Percentiles rank a stretch among this genome's conserved stretches.
Conservation (phyloP, 2,329 filamentous ascomycete species). For the Diaporthe ampelina region DNA sequence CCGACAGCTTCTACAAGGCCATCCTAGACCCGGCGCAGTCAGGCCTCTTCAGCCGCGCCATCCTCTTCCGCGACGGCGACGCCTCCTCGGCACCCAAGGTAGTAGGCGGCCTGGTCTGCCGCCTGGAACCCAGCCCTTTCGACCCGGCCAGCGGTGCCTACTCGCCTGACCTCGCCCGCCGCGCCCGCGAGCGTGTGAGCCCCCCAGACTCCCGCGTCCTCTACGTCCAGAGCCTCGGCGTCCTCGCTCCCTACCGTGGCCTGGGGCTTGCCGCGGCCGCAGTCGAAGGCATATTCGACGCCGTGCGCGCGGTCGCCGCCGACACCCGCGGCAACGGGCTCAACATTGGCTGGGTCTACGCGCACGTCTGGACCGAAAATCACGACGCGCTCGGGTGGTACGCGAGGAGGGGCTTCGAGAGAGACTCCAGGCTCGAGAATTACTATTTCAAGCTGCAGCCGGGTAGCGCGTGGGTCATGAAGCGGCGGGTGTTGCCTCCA, state of each 20-base stretch:
- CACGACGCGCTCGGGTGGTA: slow-evolving; percentile 76
- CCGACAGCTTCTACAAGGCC: slow-evolving; percentile 73
- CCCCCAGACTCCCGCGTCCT: slow-evolving; percentile 59
- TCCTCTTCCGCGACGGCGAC: slow-evolving; percentile 66
- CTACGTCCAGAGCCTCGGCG: slow-evolving; percentile 75
- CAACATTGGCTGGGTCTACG: slow-evolving; percentile 56
- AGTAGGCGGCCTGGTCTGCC: slow-evolving; percentile 73
- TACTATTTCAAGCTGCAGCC: slow-evolving; percentile 76
- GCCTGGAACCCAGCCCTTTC: slow-evolving; percentile 66
- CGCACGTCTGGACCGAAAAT: slow-evolving; percentile 79
- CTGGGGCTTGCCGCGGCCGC: slow-evolving; percentile 72
- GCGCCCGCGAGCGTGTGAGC: slow-evolving; percentile 36
- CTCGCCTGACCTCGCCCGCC: slow-evolving; percentile 37
- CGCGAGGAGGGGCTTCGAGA: slow-evolving; percentile 67
- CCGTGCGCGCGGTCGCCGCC: slow-evolving; percentile 54
- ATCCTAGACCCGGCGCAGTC: slow-evolving; percentile 64
- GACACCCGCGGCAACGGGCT: slow-evolving; percentile 15
- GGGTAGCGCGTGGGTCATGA: slow-evolving; percentile 72
- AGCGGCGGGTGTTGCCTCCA: slow-evolving; percentile 55
- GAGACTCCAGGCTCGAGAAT: slow-evolving; percentile 63
- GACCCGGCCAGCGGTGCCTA: slow-evolving; percentile 43
- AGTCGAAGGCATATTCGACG: slow-evolving; percentile 64
- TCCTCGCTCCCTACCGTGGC: slow-evolving; percentile 73
- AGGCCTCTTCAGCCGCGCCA: slow-evolving; percentile 70
- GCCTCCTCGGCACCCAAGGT: slow-evolving; percentile 61